Evolutionary conservation across 1,284 basidiomycete genomes (phyloP).

Genomic region (Ustilago trichophora): DNA sequence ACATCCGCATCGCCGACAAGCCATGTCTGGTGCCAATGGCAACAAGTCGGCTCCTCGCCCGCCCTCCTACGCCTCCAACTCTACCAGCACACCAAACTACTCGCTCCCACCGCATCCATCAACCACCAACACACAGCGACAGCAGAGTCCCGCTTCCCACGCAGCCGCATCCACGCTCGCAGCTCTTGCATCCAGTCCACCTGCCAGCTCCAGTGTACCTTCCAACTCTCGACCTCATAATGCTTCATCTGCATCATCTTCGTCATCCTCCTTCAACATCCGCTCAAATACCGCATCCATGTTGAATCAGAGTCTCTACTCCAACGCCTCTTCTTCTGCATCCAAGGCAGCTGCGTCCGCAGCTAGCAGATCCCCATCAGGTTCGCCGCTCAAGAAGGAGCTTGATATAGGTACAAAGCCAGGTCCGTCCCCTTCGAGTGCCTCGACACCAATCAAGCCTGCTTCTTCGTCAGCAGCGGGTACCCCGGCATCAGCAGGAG

Average conservation of each 20-base stretch:
- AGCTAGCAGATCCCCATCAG: constrained; percentile 6
- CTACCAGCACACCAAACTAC: constrained; percentile 11
- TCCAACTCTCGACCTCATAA: no score
- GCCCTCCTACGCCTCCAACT: constrained; percentile 5
- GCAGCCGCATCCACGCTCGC: constrained; percentile 43
- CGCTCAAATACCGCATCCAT: constrained; percentile 18
- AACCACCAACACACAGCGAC: constrained; percentile 29
- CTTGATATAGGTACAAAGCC: constrained; percentile 21
- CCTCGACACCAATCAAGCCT: constrained; percentile 11
- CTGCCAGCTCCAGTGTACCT: no score
- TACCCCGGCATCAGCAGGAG: constrained; percentile 4
- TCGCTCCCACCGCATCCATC: constrained; percentile 38
- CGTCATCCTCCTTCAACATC: constrained; percentile 17
- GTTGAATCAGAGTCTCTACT: constrained; percentile 41
- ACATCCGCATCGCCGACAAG: not conserved
- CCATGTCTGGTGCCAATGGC: constrained; percentile 33
- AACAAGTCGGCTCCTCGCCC: constrained; percentile 21
- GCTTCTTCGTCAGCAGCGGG: constrained; percentile 5
- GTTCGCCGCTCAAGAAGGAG: constrained; percentile 38
- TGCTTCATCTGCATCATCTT: no score
- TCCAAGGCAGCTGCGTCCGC: constrained; percentile 7
- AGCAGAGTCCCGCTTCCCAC: constrained; percentile 41
- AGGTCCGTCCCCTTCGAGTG: not conserved
- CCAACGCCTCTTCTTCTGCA: constrained; percentile 18
- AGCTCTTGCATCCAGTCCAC: constrained; percentile 30